These are phyloP conservation scores for Microbotryum lychnidis-dioicae DNA, from an alignment of 1,284 basidiomycete species.

Conservation along the genomic window DNA sequence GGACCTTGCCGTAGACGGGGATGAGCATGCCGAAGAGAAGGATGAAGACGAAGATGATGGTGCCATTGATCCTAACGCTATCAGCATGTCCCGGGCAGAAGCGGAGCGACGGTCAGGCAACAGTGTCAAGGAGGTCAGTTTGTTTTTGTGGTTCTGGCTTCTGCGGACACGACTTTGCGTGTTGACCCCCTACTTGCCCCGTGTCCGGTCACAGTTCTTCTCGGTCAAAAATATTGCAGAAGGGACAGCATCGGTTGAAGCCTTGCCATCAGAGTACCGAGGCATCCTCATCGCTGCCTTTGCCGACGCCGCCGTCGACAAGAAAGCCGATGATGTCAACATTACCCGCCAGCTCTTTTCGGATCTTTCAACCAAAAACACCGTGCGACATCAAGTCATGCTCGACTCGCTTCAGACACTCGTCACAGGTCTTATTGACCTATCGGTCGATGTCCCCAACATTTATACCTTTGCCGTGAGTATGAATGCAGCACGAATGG, in stretches of 20 bases:
- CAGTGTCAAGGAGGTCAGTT: slow-evolving; percentile 43
- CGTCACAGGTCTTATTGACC: slow-evolving; percentile 26
- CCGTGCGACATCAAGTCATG: slow-evolving; percentile 49
- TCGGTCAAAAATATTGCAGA: slow-evolving; percentile 64
- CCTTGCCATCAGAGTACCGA: slow-evolving; percentile 57
- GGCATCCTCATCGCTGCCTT: slow-evolving; percentile 64
- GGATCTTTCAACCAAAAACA: slow-evolving; percentile 35
- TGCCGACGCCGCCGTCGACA: slow-evolving; percentile 60
- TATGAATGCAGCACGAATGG: background rate
- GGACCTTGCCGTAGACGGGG: slow-evolving; percentile 38
- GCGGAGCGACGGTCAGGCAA: slow-evolving; percentile 47
- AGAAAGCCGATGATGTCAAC: slow-evolving; percentile 74
- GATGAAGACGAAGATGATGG: slow-evolving; percentile 44
- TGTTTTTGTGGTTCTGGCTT: slow-evolving; percentile 39
- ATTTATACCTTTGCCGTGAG: slow-evolving; percentile 11
- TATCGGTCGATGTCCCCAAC: slow-evolving; percentile 26
- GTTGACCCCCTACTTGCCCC: slow-evolving; percentile 10
- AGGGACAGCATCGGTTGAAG: slow-evolving; percentile 73
- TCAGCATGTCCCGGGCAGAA: slow-evolving; percentile 37
- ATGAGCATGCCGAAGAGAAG: slow-evolving; percentile 41
- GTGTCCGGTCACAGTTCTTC: slow-evolving; percentile 29
- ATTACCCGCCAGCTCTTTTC: slow-evolving; percentile 39
- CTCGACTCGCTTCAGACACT: slow-evolving; percentile 19
- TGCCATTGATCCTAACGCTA: slow-evolving; percentile 48
- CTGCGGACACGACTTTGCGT: slow-evolving; percentile 1